phyloP scores from a whole-genome alignment of 2,329 filamentous ascomycete genomes.

The Aspergillus terreus region DNA sequence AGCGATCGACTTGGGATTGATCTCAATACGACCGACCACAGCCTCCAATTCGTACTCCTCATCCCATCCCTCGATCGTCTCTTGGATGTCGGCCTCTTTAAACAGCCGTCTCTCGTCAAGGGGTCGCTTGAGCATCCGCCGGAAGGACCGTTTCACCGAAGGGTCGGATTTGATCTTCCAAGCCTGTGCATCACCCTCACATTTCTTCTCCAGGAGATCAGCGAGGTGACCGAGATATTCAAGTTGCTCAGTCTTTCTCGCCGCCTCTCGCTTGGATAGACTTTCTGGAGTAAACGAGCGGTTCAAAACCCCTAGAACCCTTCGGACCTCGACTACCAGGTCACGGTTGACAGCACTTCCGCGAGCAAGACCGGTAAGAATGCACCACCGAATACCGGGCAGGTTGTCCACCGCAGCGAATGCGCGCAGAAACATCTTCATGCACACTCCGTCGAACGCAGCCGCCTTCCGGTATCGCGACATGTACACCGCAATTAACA shows the following conservation, averaged over 20 bases:
- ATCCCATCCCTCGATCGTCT: constrained; percentile 22
- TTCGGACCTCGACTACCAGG: constrained; percentile 32
- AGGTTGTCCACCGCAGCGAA: constrained; percentile 27
- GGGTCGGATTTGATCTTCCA: constrained; percentile 11
- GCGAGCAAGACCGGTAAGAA: constrained; percentile 35
- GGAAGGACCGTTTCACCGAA: constrained; percentile 10
- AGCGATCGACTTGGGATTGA: constrained; percentile 9
- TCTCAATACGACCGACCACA: constrained; percentile 15
- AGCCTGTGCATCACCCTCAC: constrained; percentile 16
- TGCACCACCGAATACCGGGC: constrained; percentile 39
- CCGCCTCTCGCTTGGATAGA: constrained; percentile 1
- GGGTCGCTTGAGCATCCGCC: constrained; percentile 10
- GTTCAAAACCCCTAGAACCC: constrained; percentile 17
- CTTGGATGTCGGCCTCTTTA: constrained; percentile 9
- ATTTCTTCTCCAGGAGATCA: constrained; percentile 21
- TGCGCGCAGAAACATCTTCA: constrained; percentile 37
- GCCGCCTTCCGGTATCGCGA: constrained; percentile 32
- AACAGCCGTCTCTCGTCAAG: constrained; percentile 11
- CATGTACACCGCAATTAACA: constrained; percentile 34
- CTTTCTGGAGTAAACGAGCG: constrained; percentile 8
- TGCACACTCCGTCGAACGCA: constrained; percentile 33
- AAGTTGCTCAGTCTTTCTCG: constrained; percentile 9
- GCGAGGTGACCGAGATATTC: constrained; percentile 18
- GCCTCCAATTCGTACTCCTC: constrained; percentile 27
- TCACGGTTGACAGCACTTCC: constrained; percentile 26